phyloP scores from a whole-genome alignment of 2,329 filamentous ascomycete genomes.

The Escovopsis sp. region DNA sequence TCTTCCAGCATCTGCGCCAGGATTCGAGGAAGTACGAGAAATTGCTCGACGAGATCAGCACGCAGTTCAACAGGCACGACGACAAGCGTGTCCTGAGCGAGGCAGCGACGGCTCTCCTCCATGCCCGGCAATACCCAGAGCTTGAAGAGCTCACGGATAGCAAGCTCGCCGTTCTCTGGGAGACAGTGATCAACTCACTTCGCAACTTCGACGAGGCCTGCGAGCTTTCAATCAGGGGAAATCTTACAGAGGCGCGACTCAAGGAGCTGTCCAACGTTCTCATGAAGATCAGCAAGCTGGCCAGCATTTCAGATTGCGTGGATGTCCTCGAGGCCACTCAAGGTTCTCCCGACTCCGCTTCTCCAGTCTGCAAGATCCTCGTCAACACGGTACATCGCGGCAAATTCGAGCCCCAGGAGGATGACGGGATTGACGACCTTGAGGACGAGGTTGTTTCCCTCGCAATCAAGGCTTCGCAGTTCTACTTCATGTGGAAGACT shows the following conservation, averaged over 20 bases:
- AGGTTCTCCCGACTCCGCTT: slow-evolving; percentile 30
- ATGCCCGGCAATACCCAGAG: slow-evolving; percentile 76
- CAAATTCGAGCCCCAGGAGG: slow-evolving; percentile 50
- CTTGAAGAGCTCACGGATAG: slow-evolving; percentile 71
- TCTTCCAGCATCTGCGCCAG: slow-evolving; percentile 80
- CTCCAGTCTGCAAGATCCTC: slow-evolving; percentile 51
- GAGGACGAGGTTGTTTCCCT: slow-evolving; percentile 68
- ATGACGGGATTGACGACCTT: slow-evolving; percentile 56
- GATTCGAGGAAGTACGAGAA: slow-evolving; percentile 68
- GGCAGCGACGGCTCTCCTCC: slow-evolving; percentile 67
- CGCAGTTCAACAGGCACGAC: slow-evolving; percentile 86
- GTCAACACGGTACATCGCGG: slow-evolving; percentile 62
- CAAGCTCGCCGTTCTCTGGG: slow-evolving; percentile 74
- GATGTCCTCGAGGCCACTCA: slow-evolving; percentile 55
- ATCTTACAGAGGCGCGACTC: slow-evolving; percentile 49
- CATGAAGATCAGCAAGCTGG: slow-evolving; percentile 66
- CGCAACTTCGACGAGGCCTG: slow-evolving; percentile 55
- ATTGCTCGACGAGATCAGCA: slow-evolving; percentile 79
- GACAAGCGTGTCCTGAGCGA: slow-evolving; percentile 75
- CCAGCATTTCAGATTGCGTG: slow-evolving; percentile 64
- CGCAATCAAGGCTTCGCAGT: slow-evolving; percentile 61
- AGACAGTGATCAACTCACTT: slow-evolving; percentile 62
- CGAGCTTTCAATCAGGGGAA: slow-evolving; percentile 57
- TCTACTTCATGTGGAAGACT: slow-evolving; percentile 95
- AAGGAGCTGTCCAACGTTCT: slow-evolving; percentile 59